Conservation (phyloP, 495 filamentous ascomycete genomes). For the Podospora pseudoanserina region DNA sequence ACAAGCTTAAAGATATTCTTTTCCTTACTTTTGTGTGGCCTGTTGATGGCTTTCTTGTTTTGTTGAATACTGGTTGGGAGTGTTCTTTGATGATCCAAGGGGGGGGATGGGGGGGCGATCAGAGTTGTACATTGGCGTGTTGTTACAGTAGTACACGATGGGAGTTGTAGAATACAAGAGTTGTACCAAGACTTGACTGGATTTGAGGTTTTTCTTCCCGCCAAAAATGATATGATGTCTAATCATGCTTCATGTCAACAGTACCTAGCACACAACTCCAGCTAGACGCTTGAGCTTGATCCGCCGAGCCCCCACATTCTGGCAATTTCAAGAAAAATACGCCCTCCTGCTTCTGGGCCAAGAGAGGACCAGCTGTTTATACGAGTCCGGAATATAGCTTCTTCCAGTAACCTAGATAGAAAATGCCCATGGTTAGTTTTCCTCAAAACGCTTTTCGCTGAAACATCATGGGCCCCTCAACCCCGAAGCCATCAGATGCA, state of each 20-base stretch:
- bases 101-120: too few species aligned
- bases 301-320: too few species aligned
- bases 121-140: neutral
- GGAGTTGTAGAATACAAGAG: neutral
- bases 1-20: neutral
- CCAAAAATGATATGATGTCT: neutral
- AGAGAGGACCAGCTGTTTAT: too few species aligned
- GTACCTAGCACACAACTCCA: too few species aligned
- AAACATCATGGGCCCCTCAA: slow-evolving; percentile 1
- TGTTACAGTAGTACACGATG: neutral
- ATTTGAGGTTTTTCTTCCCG: neutral
- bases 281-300: too few species aligned
- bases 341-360: too few species aligned
- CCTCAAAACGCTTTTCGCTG: neutral
- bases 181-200: neutral
- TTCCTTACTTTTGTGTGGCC: slow-evolving; percentile 7
- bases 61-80: neutral
- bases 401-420: too few species aligned
- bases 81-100: too few species aligned
- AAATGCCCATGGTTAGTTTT: neutral
- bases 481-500: slow-evolving; percentile 21
- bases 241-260: neutral
- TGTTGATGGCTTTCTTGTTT: neutral
- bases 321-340: too few species aligned
- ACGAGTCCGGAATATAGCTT: too few species aligned